Base-by-base conservation (phyloP, 2,329 filamentous ascomycete genomes). In the Diaporthe vaccinii region DNA sequence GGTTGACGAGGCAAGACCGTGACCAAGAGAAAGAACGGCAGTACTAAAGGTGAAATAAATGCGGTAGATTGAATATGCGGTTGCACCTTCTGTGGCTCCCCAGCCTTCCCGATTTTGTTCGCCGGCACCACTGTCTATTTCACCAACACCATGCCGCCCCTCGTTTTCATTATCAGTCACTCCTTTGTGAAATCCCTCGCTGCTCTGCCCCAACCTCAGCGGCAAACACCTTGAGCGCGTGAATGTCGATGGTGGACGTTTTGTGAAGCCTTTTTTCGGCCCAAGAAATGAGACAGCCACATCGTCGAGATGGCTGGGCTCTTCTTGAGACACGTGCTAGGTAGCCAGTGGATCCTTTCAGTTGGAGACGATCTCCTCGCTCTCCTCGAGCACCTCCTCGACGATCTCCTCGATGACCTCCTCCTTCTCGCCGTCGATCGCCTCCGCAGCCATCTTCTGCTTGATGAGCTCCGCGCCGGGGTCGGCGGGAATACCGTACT, bases 361-460 rank as follows among this genome's bases (percentile, higher is more conserved):
- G 34, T 68, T 75, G 74, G 79, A 80, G 71, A 92, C 82, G 79
- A 92, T 85, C 85, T 98, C 97, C 89, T 98, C 97, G 75, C 89
- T 93, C 90, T 98, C 94, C 86, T 96, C 91, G 70, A 92, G 84
- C 31, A 92, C 96, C 87, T 98, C 96, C 86, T 95, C 93, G 78
- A 95, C 92, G 79, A 95, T 93, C 87, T 96, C 94, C 86, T 98
- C 97, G 78, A 98, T 95, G 77, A 97, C 92, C 81, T 91, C 88
- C 78, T 94, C 94, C 84, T 94, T 91, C 76, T 91, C 92, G 79
- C 91, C 91, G 57, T 90, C 90, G 22, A 87, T 88, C 82, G 90
- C 87, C 75, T 90, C 82, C 74, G 86, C 81, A 74, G 84, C 85
- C 65, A 87, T 88, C 84, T 91, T 89, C 75, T 89, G 86, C 79